Conservation (phyloP, 352 stramenopile species). For the Peronospora belbahrii region DNA sequence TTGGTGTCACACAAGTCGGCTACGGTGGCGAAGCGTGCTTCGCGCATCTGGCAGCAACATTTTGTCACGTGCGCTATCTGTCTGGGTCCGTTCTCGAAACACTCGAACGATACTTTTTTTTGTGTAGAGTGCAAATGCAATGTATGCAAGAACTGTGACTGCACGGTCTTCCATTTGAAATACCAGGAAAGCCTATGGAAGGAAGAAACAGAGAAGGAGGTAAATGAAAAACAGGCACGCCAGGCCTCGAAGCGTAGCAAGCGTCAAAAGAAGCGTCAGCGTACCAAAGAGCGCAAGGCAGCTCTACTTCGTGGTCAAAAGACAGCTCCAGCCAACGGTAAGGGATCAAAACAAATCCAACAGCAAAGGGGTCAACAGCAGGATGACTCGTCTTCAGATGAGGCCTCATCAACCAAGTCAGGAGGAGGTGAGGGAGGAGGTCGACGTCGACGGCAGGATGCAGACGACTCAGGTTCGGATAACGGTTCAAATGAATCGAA, state of each 20-base stretch:
- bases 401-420: constrained; percentile 37
- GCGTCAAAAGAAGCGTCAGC: constrained; percentile 78
- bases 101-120: constrained; percentile 92
- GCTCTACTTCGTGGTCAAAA: constrained; percentile 43
- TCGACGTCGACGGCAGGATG: constrained; percentile 38
- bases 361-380: constrained; percentile 34
- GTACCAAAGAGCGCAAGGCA: constrained; percentile 77
- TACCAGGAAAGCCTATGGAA: constrained; percentile 95
- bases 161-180: constrained; percentile 95
- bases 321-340: constrained; percentile 15
- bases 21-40: constrained; percentile 92
- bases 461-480: constrained; percentile 49
- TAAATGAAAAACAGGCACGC: constrained; percentile 84
- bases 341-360: constrained; percentile 28
- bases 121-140: constrained; percentile 98
- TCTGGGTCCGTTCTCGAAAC: constrained; percentile 91
- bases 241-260: constrained; percentile 82
- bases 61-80: constrained; percentile 98
- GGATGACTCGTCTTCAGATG: constrained; percentile 51
- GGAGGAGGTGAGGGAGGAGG: constrained; percentile 11
- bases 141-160: constrained; percentile 96
- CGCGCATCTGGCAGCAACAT: constrained; percentile 96
- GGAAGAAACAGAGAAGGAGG: constrained; percentile 90
- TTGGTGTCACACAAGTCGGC: constrained; percentile 91
- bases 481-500: constrained; percentile 46